These are phyloP conservation scores for Vicia faba DNA, from an alignment of 306 rosid species.

Conservation along the genomic window DNA sequence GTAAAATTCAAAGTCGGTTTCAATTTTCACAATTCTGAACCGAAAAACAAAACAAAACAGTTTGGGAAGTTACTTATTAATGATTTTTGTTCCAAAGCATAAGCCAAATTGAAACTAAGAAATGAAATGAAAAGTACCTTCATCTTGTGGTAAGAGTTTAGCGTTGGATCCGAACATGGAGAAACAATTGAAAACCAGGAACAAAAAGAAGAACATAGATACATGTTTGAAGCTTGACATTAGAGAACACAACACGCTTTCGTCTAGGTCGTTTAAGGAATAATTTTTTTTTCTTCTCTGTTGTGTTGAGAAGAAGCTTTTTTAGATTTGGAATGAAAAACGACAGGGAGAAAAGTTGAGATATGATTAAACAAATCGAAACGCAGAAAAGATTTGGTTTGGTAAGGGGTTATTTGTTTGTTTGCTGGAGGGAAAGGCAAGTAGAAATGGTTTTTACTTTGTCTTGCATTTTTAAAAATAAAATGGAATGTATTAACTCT, in stretches of 20 bases:
- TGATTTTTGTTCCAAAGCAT: not conserved
- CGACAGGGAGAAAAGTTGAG: not conserved
- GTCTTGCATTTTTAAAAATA: not conserved
- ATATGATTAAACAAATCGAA: not conserved
- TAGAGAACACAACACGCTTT: slow-evolving; percentile 49
- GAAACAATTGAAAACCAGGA: slow-evolving; percentile 47
- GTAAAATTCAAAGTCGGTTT: not conserved
- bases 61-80: slow-evolving; percentile 22
- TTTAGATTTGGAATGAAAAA: not conserved
- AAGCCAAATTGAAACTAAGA: not conserved
- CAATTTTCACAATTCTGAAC: not conserved
- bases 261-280: not conserved
- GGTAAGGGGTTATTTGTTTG: not conserved
- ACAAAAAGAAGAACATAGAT: slow-evolving; percentile 34
- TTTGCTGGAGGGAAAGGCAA: slow-evolving; percentile 33
- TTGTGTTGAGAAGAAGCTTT: not conserved
- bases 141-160: slow-evolving; percentile 62
- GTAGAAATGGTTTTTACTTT: not conserved
- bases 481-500: too few relatives aligned
- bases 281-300: not conserved
- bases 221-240: slow-evolving; percentile 39
- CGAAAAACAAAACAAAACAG: not conserved
- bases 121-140: slow-evolving; percentile 51
- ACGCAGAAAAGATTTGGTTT: not conserved
- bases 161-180: slow-evolving; percentile 54